Evolutionary conservation across 805 yeast species (phyloP), one percentile per base, ranked within the genome.

Genomic region (Lachancea sp.): DNA sequence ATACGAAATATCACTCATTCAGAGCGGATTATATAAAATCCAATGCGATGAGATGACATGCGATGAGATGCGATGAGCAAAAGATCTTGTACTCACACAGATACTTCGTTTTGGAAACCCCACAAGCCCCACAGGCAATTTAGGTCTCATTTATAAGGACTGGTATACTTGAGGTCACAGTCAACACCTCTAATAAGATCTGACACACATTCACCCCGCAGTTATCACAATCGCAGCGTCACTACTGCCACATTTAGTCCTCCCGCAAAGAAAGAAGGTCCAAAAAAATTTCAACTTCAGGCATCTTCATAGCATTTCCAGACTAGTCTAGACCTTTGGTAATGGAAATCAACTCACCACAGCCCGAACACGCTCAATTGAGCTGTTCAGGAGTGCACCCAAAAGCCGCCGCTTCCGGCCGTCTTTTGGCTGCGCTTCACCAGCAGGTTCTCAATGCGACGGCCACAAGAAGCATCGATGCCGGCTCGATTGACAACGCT

Each of bases 271-370:
- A n/a, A n/a, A n/a, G n/a, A n/a, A n/a, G n/a, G n/a, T n/a, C n/a
- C n/a, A n/a, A n/a, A n/a, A n/a, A n/a, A n/a, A n/a, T n/a, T n/a
- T n/a, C n/a, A n/a, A n/a, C n/a, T n/a, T n/a, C n/a, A n/a, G n/a
- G n/a, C n/a, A n/a, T n/a, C n/a, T n/a, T n/a, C n/a, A n/a, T n/a
- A n/a, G n/a, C n/a, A n/a, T n/a, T n/a, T n/a, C n/a, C n/a, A n/a
- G n/a, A n/a, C n/a, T n/a, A n/a, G n/a, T n/a, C n/a, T n/a, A n/a
- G n/a, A n/a, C n/a, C n/a, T n/a, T n/a, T n/a, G n/a, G 18, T 4
- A n/a, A 58, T 58, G 61, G 59, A 55, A 43, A 45, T 57, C 38
- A 51, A 54, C 44, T 58, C 64, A 9, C 64, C 64, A 11, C 56
- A 49, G 38, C 61, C 62, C 22, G 63, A 60, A 47, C 58, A 57